Evolutionary conservation across 1,284 basidiomycete species (phyloP).

Genomic region (Termitomyces sp.): DNA sequence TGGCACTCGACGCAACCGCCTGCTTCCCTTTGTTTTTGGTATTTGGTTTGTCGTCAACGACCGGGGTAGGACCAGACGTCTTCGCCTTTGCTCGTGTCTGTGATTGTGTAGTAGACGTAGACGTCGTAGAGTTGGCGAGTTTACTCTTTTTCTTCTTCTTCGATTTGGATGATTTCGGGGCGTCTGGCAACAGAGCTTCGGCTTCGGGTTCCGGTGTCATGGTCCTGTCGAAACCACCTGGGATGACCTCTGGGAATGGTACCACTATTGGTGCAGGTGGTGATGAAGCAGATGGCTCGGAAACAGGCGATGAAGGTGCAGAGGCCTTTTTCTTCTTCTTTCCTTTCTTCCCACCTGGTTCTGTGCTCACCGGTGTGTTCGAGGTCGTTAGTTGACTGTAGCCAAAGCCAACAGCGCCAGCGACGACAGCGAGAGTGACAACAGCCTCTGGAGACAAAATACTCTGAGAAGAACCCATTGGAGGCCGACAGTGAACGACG

Average conservation of each 20-base stretch:
- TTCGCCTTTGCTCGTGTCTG: conserved; percentile 1
- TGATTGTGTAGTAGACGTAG: neutral
- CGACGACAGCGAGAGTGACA: conserved; percentile 36
- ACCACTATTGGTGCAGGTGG: conserved; percentile 29
- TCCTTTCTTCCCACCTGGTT: conserved; percentile 25
- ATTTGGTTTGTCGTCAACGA: neutral
- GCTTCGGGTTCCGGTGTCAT: neutral
- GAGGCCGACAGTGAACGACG: neutral
- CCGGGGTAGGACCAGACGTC: conserved; percentile 15
- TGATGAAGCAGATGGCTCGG: conserved; percentile 5
- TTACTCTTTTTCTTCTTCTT: conserved; percentile 22
- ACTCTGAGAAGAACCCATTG: conserved; percentile 52
- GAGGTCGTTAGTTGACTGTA: conserved; percentile 28
- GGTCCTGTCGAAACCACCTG: conserved; percentile 38
- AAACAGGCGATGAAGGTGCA: neutral
- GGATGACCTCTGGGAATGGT: conserved; percentile 39
- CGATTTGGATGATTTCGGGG: conserved; percentile 8
- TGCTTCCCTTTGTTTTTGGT: conserved; percentile 2
- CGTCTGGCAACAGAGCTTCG: neutral
- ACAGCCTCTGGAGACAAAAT: conserved; percentile 37
- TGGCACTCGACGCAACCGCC: conserved; percentile 4
- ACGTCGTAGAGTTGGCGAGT: neutral
- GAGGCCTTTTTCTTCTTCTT: conserved; percentile 28
- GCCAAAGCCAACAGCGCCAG: conserved; percentile 39
- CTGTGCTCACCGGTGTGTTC: neutral